Evolutionary conservation across 257 asterid genomes (phyloP), one percentile per base, ranked within the genome.

Genomic region (Ocimum tenuiflorum): DNA sequence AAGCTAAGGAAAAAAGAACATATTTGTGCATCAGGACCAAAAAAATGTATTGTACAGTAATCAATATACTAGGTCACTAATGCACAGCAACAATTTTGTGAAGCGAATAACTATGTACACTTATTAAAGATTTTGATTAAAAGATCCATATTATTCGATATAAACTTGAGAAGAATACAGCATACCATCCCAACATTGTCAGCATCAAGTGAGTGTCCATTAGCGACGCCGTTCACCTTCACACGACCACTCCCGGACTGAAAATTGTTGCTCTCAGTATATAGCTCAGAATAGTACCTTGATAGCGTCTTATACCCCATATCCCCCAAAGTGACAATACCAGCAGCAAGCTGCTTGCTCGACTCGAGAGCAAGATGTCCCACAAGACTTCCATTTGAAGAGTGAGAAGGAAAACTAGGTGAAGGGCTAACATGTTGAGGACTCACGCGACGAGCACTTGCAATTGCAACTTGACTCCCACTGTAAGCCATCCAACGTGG

Each of bases 341-440:
- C 95, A 76, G 94, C 83, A 66, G 97, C 99, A 8, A 92, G 82
- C 60, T 92, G 99, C 78, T 83, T 89, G 86, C 97, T 86, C 6
- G 99, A 89, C 84, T 92, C 99, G 75, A 80, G 91, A 19, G 97
- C 99, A 81, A 84, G 86, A 78, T 89, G 97, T 31, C 96, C 97
- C 63, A 89, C 94, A 35, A 92, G 76, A 78, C 94, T 87, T 69
- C 95, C 95, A 75, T 87, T 89, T 33, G 90, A 78, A 36, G 85
- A 60, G 23, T 81, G 77, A 78, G 58, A 68, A 14, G 91, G 83
- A 73, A 80, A 83, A 77, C 83, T 86, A 60, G 80, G 48, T 9
- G 95, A 77, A 36, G 87, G 66, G 15, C 82, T 63, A 67, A 89
- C 89, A 75, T 87, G 86, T 71, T 89, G 97, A 2, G 99, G 96